Evolutionary conservation across 257 asterid genomes (phyloP), one percentile per base, ranked within the genome.

Genomic region (Nicotiana sylvestris): DNA sequence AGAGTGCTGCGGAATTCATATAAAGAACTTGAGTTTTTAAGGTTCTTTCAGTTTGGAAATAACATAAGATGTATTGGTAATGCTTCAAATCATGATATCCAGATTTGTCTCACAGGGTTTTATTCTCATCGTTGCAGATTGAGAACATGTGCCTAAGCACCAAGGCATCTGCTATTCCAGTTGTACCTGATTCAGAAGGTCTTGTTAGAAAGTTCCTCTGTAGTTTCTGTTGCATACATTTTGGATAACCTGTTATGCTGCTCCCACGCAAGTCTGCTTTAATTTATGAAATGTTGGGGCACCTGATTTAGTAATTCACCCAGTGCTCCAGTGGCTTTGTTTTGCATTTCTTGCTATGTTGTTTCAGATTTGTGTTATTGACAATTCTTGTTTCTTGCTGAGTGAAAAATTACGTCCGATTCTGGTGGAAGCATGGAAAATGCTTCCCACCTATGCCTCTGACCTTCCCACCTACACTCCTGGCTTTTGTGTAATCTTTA

Each of bases 111-210:
- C 60, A 83, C 60, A 27, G 10, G 17, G n/a, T 76, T 32, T 66
- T 65, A 53, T 8, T 77, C 68, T 66, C 77, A 76, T 90, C 82
- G 84, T 49, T 90, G 86, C 91, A 94, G 99, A 96, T 96, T 80
- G 98, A 93, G 90, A 91, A 83, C 83, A 92, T 96, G 97, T 94
- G 99, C 82, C 93, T 89, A 84, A 89, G 89, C 82, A 91, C 97
- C 83, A 90, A 86, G 82, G 93, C 99, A 88, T 91, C 97, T 83
- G 99, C 94, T 18, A 82, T 96, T 85, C 98, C 99, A 43, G 97
- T 96, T 33, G 78, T 96, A 82, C 97, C 98, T 37, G 99, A 96
- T 57, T 96, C 98, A 37, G 98, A 96, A 94, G 99, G 99, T 95
- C 13, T 49, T 29, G 10, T 51, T 5, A 51, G 64, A 29, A 32